Conservation (phyloP, 1,139 yeast genomes). For the Suhomyces maxii region DNA sequence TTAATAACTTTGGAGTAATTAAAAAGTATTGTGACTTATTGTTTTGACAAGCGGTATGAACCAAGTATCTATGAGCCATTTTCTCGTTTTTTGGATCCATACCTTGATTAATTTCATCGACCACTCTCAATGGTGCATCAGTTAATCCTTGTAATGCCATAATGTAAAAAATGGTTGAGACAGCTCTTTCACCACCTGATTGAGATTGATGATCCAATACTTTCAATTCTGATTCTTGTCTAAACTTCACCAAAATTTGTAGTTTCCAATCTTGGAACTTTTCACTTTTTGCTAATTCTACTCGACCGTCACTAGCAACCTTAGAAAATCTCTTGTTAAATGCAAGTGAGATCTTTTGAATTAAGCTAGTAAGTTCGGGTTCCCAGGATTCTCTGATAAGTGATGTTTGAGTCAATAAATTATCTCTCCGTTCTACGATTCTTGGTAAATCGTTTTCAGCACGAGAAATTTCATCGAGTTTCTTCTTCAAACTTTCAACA, state of each 20-base stretch:
- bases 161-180: constrained; percentile 85
- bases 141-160: constrained; percentile 92
- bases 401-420: constrained; percentile 37
- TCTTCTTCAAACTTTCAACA: constrained; percentile 31
- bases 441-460: constrained; percentile 37
- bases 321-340: constrained; percentile 66
- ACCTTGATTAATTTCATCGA: constrained; percentile 98
- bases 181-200: constrained; percentile 98
- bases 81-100: constrained; percentile 96
- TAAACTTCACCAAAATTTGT: constrained; percentile 80
- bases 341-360: constrained; percentile 55
- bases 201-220: constrained; percentile 82
- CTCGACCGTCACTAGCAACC: constrained; percentile 86
- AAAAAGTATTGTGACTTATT: constrained; percentile 76
- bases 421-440: constrained; percentile 24
- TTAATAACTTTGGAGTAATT: constrained; percentile 87
- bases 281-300: constrained; percentile 55
- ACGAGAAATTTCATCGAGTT: constrained; percentile 30
- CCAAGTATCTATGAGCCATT: constrained; percentile 82
- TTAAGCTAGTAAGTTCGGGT: constrained; percentile 51
- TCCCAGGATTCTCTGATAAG: constrained; percentile 54
- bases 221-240: constrained; percentile 70
- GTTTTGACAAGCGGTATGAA: constrained; percentile 73
- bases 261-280: constrained; percentile 77
- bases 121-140: constrained; percentile 88